phyloP scores from a whole-genome alignment of 225 moss, liverwort and hornwort species.

The Straminergon stramineum region DNA sequence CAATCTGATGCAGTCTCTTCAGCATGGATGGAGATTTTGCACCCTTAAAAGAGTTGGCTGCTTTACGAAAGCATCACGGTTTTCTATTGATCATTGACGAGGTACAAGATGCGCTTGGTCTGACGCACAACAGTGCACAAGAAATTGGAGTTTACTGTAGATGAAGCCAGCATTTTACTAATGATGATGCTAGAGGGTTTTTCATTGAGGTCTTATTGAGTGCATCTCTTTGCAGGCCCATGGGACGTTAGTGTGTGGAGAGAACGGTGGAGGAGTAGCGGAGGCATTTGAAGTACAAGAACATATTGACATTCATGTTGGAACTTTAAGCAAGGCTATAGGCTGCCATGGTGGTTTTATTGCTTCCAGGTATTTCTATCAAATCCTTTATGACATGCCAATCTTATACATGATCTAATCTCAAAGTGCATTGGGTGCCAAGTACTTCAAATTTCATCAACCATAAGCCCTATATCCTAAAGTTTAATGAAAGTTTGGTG shows the following conservation, averaged over 20 bases:
- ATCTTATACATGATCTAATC: not conserved
- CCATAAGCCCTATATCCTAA: not conserved
- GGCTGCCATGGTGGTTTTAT: conserved; percentile 98
- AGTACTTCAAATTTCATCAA: not conserved
- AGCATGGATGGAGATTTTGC: conserved; percentile 99
- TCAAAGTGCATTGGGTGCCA: not conserved
- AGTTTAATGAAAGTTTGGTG: not conserved
- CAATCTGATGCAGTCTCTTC: conserved; percentile 65
- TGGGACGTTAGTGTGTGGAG: conserved; percentile 92
- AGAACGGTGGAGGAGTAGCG: conserved; percentile 90
- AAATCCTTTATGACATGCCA: not conserved
- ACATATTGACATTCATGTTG: conserved; percentile 85
- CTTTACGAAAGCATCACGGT: conserved; percentile 51
- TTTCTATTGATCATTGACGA: conserved; percentile 86
- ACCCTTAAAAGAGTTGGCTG: conserved; percentile 58
- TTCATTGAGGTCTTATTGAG: not conserved
- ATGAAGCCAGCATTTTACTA: not conserved
- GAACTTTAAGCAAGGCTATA: conserved; percentile 92
- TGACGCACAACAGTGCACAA: not conserved
- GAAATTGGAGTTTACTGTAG: not conserved
- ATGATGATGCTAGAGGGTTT: not conserved
- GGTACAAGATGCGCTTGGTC: conserved; percentile 27
- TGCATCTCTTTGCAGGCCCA: conserved; percentile 62
- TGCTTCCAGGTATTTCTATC: conserved; percentile 60
- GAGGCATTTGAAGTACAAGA: conserved; percentile 94